Base-by-base conservation (phyloP, 129 eudicot genomes). In the Centrapalus pauciflorus region DNA sequence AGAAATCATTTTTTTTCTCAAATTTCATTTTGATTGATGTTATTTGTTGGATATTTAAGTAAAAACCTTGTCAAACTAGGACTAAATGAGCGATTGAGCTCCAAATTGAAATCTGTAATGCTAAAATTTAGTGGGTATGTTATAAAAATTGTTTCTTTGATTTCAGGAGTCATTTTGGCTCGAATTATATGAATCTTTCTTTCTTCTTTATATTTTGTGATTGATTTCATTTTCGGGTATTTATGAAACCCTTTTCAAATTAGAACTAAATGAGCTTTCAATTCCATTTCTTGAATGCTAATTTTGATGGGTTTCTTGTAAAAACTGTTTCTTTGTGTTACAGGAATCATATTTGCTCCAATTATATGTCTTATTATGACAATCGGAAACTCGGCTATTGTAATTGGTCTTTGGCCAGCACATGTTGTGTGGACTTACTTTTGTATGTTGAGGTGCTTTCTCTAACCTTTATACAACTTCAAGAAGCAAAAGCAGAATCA, bases 401-500 rank as follows among this genome's bases (percentile, higher is more conserved):
- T 80, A 56, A 66, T 92, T 63, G 89, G 91, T 55, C 95, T 92
- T 61, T 92, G 84, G 91, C 96, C 95, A 0, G 76, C 79, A 38
- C 98, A 92, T 79, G 62, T 67, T 46, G 78, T 85, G 1, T 83
- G 83, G 81, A 59, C 95, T 26, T 83, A 69, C 74, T 86, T 83
- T 61, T 81, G 85, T 78, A 54, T 84, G 32, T 55, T 83, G 43
- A 81, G 96, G 96, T 92, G 24, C 55, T 57, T 40, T 58, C 61
- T 72, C 16, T 17, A 30, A 32, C 62, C 61, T 30, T 41, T 40
- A 5, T 27, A 52, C n/a, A n/a, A n/a, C n/a, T n/a, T n/a, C n/a
- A n/a, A n/a, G n/a, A n/a, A n/a, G n/a, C n/a, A n/a, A n/a, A n/a
- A n/a, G n/a, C n/a, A n/a, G n/a, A n/a, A n/a, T n/a, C n/a, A n/a